These are phyloP conservation scores for Calonectria hongkongensis DNA, from an alignment of 2,329 filamentous ascomycete genomes.

Conservation along the genomic window DNA sequence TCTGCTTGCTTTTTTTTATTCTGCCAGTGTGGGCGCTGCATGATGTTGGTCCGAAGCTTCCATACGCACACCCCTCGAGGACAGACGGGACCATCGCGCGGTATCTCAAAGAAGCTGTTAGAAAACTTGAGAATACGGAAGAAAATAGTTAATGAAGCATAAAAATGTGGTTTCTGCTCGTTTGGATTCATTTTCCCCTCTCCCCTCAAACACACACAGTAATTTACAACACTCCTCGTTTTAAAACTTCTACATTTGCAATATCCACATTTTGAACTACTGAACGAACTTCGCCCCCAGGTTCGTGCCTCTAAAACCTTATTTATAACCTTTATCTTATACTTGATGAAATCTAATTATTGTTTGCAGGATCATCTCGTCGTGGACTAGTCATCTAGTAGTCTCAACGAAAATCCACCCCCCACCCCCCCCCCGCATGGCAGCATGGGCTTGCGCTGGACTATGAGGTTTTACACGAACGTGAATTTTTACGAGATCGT, in stretches of 20 bases:
- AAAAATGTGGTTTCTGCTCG: not conserved
- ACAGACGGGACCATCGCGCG: not conserved
- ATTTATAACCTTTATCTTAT: no score
- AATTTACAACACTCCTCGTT: no score
- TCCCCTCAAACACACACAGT: not conserved
- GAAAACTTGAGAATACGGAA: not conserved
- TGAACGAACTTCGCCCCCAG: no score
- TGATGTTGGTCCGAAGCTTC: not conserved
- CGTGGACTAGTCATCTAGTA: not conserved
- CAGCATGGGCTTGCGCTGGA: no score
- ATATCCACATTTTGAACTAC: no score
- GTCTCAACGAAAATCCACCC: not conserved
- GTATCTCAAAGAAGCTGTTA: not conserved
- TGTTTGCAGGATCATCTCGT: no score
- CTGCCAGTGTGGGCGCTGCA: conserved; percentile 24
- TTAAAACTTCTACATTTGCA: no score
- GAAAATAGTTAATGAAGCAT: not conserved
- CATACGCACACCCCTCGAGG: not conserved
- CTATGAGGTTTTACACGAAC: no score
- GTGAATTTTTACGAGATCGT: no score
- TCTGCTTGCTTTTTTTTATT: conserved; percentile 25
- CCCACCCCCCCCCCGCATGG: no score
- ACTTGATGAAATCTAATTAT: no score
- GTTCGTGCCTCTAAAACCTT: no score
- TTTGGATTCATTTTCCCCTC: not conserved